A percentile compares a stretch with the other conserved stretches of the same genome.
These are phyloP conservation scores for Gnaphalium uliginosum DNA, from an alignment of 129 eudicot species.

Conservation along the genomic window DNA sequence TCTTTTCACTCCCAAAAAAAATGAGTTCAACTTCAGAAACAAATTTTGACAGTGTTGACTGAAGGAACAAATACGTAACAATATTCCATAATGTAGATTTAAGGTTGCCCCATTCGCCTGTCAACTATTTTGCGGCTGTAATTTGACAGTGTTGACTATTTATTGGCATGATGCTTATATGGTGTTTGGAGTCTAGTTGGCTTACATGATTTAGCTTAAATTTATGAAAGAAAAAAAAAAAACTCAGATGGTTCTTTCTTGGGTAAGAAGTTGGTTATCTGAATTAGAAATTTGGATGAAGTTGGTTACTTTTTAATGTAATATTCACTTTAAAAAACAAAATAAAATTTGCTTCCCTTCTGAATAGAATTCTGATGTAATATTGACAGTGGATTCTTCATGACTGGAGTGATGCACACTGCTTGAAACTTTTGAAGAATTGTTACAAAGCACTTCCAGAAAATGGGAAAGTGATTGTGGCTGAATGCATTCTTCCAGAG, in stretches of 20 bases:
- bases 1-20: neutral
- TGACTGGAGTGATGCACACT: conserved; percentile 81
- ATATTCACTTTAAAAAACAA: neutral
- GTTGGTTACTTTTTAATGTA: neutral
- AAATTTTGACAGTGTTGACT: too few relatives aligned
- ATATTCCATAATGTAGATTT: too few relatives aligned
- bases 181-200: neutral
- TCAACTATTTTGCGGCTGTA: neutral
- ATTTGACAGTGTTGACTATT: neutral
- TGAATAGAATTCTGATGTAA: neutral
- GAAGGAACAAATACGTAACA: too few relatives aligned
- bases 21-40: too few relatives aligned
- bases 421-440: conserved; percentile 57
- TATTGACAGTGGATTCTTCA: conserved; percentile 71
- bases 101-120: neutral
- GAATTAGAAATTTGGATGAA: neutral
- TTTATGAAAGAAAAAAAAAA: too few relatives aligned
- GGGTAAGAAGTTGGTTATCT: neutral
- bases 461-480: conserved; percentile 70
- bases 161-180: neutral
- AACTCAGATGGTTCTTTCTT: too few relatives aligned
- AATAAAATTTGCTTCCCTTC: neutral
- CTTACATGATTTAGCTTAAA: too few relatives aligned
- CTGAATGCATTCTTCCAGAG: conserved; percentile 69
- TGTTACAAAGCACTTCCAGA: conserved; percentile 63